Evolutionary conservation across 345 rosid species (phyloP).

Genomic region (Salix caprea): DNA sequence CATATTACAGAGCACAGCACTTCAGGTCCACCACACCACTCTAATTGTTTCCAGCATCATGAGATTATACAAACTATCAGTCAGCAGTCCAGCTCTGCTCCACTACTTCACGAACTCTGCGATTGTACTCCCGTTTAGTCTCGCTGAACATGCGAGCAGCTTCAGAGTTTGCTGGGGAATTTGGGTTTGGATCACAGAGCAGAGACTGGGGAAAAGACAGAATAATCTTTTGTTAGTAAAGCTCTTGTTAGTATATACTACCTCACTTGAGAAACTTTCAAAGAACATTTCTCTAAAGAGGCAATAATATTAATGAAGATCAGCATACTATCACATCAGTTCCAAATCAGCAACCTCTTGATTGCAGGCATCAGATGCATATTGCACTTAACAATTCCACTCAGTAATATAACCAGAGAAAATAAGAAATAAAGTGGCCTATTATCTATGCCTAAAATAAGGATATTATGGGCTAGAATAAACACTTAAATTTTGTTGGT

Average conservation of each 20-base stretch:
- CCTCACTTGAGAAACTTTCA: background rate
- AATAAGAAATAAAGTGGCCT: background rate
- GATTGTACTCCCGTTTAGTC: conserved; percentile 89
- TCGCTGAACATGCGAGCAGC: conserved; percentile 96
- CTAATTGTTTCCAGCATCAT: background rate
- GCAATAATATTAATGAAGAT: background rate
- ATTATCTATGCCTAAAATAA: background rate
- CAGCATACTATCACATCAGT: background rate
- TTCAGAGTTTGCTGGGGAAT: conserved; percentile 97
- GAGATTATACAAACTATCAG: conserved; percentile 7
- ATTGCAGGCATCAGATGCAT: no score
- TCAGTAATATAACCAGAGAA: background rate
- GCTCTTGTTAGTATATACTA: background rate
- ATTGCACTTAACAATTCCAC: background rate
- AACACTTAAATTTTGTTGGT: background rate
- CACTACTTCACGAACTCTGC: conserved; percentile 80
- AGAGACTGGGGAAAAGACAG: conserved; percentile 48
- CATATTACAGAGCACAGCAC: conserved; percentile 7
- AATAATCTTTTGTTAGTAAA: background rate
- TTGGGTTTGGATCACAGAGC: conserved; percentile 94
- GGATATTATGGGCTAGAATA: background rate
- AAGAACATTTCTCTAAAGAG: background rate
- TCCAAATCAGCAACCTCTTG: background rate
- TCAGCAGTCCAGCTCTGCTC: conserved; percentile 98
- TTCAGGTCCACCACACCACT: background rate